These are phyloP conservation scores for Lactarius trivialis DNA, from an alignment of 768 basidiomycete genomes.

Conservation along the genomic window DNA sequence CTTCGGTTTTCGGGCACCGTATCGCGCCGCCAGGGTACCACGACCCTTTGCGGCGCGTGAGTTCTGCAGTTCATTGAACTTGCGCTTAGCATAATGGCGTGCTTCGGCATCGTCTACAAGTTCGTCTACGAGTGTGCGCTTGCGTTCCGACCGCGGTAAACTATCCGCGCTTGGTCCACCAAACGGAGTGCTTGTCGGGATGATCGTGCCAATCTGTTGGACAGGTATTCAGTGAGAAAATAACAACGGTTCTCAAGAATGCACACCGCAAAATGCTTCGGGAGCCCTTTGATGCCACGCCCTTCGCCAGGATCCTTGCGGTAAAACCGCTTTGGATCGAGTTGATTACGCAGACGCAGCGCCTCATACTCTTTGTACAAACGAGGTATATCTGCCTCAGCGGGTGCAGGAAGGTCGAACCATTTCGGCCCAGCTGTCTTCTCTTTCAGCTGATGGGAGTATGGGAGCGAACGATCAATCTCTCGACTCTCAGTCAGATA, in stretches of 20 bases:
- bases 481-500: constrained; percentile 6
- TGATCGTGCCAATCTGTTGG: constrained; percentile 68
- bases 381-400: constrained; percentile 70
- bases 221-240: constrained; percentile 13
- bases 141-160: constrained; percentile 59
- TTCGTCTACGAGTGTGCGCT: constrained; percentile 83
- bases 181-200: constrained; percentile 66
- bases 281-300: constrained; percentile 75
- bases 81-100: constrained; percentile 83
- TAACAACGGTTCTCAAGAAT: not conserved
- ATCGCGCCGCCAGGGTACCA: constrained; percentile 61
- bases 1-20: constrained; percentile 55
- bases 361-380: constrained; percentile 84
- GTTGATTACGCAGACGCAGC: constrained; percentile 74
- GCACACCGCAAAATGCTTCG: constrained; percentile 86
- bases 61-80: constrained; percentile 72
- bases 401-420: constrained; percentile 84
- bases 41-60: constrained; percentile 63
- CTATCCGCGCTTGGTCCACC: constrained; percentile 64
- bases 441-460: constrained; percentile 49
- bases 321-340: constrained; percentile 92
- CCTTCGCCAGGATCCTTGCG: constrained; percentile 81
- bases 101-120: constrained; percentile 84
- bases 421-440: constrained; percentile 74
- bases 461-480: not conserved